These are phyloP conservation scores for Neoscytalidium dimidiatum DNA, from an alignment of 2,329 filamentous ascomycete species.

Conservation along the genomic window DNA sequence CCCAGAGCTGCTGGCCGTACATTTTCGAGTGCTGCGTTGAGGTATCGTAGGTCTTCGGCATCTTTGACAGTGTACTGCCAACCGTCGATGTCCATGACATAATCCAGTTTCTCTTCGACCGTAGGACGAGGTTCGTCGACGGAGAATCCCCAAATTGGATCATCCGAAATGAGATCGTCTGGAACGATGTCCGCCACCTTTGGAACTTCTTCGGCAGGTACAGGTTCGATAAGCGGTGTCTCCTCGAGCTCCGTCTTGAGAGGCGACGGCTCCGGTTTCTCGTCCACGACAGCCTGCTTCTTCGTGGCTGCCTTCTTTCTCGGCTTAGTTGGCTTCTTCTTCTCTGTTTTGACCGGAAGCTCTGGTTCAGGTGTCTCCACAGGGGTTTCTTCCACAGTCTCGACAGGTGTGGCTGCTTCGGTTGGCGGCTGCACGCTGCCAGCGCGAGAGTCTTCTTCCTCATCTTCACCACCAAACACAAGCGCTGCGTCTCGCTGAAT, in stretches of 20 bases:
- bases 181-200: conserved; percentile 35
- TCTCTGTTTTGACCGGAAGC: conserved; percentile 31
- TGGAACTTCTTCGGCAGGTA: conserved; percentile 29
- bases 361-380: conserved; percentile 38
- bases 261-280: conserved; percentile 47
- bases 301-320: conserved; percentile 70
- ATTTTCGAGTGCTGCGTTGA: conserved; percentile 54
- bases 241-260: conserved; percentile 46
- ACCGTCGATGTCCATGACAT: conserved; percentile 70
- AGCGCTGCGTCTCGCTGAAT: conserved; percentile 84
- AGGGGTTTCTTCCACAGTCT: conserved; percentile 36
- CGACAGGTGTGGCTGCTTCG: conserved; percentile 51
- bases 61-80: conserved; percentile 71
- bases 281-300: conserved; percentile 73
- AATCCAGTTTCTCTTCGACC: conserved; percentile 64
- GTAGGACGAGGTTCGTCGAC: conserved; percentile 61
- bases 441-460: conserved; percentile 49
- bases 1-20: conserved; percentile 53
- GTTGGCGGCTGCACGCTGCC: conserved; percentile 42
- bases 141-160: conserved; percentile 56
- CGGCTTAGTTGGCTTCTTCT: conserved; percentile 54
- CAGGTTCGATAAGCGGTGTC: not conserved
- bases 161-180: conserved; percentile 26
- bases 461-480: conserved; percentile 66
- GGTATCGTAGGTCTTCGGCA: conserved; percentile 63